Evolutionary conservation across 2,329 filamentous ascomycete genomes (phyloP).

Genomic region (Diplocarpon rosae): DNA sequence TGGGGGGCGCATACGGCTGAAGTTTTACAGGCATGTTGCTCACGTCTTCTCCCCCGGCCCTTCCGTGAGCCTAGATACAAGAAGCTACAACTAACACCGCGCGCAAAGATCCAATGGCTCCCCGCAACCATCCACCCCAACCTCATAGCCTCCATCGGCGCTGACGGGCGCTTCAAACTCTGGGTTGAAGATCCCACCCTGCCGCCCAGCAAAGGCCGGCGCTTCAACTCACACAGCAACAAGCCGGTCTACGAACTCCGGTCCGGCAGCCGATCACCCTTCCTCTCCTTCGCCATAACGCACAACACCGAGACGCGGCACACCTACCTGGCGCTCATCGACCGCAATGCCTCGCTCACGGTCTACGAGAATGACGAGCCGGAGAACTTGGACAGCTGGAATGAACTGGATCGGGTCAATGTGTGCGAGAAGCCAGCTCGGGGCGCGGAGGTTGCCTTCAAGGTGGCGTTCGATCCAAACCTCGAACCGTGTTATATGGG

Average conservation of each 20-base stretch:
- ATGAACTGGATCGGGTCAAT: conserved; percentile 62
- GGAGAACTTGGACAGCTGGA: conserved; percentile 69
- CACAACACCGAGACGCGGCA: conserved; percentile 68
- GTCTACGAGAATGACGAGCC: conserved; percentile 80
- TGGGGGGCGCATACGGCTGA: conserved; percentile 88
- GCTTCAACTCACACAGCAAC: conserved; percentile 66
- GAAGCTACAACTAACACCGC: background rate
- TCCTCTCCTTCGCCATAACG: conserved; percentile 74
- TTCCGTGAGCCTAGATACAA: background rate
- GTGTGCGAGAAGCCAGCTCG: conserved; percentile 60
- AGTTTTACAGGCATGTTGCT: conserved; percentile 62
- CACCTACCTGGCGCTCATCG: conserved; percentile 76
- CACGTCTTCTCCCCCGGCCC: conserved; percentile 4
- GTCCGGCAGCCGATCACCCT: conserved; percentile 33
- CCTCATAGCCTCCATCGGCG: conserved; percentile 76
- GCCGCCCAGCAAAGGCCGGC: conserved; percentile 58
- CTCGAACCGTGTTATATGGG: conserved; percentile 69
- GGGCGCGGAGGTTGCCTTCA: conserved; percentile 80
- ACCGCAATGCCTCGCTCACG: conserved; percentile 67
- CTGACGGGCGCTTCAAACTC: conserved; percentile 81
- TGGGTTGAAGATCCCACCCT: conserved; percentile 88
- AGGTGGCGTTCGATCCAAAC: conserved; percentile 80
- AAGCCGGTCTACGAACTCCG: conserved; percentile 37
- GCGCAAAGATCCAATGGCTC: conserved; percentile 73
- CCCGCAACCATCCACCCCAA: conserved; percentile 79